Base-by-base conservation (phyloP, 176 grass and related monocot genomes). In the Cenchrus fungigraminus region DNA sequence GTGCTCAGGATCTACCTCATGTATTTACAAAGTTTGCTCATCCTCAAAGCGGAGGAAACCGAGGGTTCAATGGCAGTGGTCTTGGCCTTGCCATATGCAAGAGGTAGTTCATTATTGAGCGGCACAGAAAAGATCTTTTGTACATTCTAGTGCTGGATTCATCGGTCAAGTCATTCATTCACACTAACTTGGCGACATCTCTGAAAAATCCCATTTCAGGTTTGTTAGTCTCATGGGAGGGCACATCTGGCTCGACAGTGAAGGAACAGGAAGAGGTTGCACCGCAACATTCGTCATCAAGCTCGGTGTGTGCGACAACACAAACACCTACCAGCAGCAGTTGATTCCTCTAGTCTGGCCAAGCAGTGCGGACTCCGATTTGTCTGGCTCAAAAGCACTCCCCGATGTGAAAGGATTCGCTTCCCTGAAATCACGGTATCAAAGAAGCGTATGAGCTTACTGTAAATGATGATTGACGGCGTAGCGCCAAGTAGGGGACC, bases 201-300 rank as follows among this genome's bases (percentile, higher is more conserved):
- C 40, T 73, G 19, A 58, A 61, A 89, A 77, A 74, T 61, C 2
- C 1, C 46, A 46, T 90, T 61, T 44, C 82, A 99, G 97, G 83
- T 99, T 99, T 85, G 85, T 91, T 50, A 91, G 53, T 86, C 86
- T 99, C 46, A 99, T 99, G 97, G 94, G 93, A 89, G 97, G 97
- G 71, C 86, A 94, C 75, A 96, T 99, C 71, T 99, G 97, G 97
- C 37, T 99, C 9, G 97, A 99, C 37, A 99, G 97, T 25, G 93
- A 99, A 91, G 97, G 97, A 56, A 71, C 84, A 1, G 93, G 97
- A 80, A 99, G 92, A 80, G 97, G 97, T 67, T 99, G 97, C 76
- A 96, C 86, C 0, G 97, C 90, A 0, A 91, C 82, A 9, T 99
- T 99, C 15, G 63, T 96, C 44, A 47, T 99, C 60, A 94, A 92